Evolutionary conservation across 1,139 yeast genomes (phyloP).

Genomic region (Scheffersomyces stambukii): DNA sequence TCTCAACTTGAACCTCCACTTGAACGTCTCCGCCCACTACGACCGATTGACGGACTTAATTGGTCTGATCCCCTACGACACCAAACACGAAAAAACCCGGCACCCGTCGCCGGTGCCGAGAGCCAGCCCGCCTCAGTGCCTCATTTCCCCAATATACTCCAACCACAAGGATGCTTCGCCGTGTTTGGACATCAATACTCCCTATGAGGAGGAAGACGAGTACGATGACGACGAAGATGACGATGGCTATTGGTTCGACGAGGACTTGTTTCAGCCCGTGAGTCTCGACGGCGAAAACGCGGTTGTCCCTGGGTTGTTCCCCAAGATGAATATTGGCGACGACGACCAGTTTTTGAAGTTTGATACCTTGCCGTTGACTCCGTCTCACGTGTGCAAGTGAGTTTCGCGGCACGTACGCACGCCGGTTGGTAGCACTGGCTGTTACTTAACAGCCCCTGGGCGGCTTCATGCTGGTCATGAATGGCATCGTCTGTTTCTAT

Average conservation of each 20-base stretch:
- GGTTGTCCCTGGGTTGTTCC: constrained; percentile 36
- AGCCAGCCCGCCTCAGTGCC: constrained; percentile 1
- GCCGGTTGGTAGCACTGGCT: too few relatives aligned
- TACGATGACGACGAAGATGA: constrained; percentile 12
- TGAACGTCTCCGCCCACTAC: constrained; percentile 10
- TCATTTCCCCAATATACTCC: constrained; percentile 2
- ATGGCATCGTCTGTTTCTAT: too few relatives aligned
- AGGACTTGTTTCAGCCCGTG: constrained; percentile 3
- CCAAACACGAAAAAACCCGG: background rate
- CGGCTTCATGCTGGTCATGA: too few relatives aligned
- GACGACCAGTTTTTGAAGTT: constrained; percentile 21
- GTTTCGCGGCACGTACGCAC: too few relatives aligned
- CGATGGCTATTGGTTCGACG: constrained; percentile 1
- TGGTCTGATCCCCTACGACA: background rate
- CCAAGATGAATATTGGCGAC: constrained; percentile 27
- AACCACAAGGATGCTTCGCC: constrained; percentile 1
- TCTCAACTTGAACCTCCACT: constrained; percentile 9
- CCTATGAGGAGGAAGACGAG: constrained; percentile 11
- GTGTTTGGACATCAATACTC: constrained; percentile 5
- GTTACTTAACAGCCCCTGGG: too few relatives aligned
- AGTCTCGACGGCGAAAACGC: constrained; percentile 12
- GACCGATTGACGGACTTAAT: constrained; percentile 6
- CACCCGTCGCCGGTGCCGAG: constrained; percentile 1
- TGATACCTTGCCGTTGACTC: constrained; percentile 28
- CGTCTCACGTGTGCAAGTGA: constrained; percentile 16